Base-by-base conservation (phyloP, 495 filamentous ascomycete species). In the Xylaria flabelliformis region DNA sequence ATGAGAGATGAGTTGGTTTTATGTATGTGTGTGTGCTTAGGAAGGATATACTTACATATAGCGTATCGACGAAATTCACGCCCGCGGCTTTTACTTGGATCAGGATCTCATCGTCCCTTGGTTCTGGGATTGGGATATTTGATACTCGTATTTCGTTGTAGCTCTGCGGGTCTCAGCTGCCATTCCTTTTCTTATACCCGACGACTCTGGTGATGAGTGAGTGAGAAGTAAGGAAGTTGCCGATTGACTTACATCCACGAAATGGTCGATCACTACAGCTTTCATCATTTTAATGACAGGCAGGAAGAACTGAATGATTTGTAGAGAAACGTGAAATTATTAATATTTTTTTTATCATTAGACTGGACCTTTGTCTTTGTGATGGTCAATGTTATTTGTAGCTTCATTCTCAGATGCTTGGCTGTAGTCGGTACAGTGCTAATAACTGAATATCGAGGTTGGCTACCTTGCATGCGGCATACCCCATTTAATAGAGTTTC, bases 51-150 rank as follows among this genome's bases (percentile, higher is more conserved):
- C 51, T 5, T 55, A 55, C 51, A 15, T 55, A 55, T 0, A 55
- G 10, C 21, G 51, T 55, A 55, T 55, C 51, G 21, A 55, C 51
- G 3, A 55, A 55, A 19, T 55, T 55, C 51, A 55, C 51, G 51
- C 51, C 51, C 8, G 51, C 51, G 51, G 51, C 51, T 55, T 55
- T 55, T 15, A 26, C 51, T 13, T 55, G 21, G 13, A 29, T 26
- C 21, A 55, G 10, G 21, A 55, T 26, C 51, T 29, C 24, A 55
- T 55, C 21, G 26, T 3, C 9, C 2, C 24, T 21, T 29, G 51
- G 51, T 29, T 26, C 4, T 13, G 51, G 51, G 9, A 55, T 29
- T 26, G 51, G 51, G 1, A 55, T 19, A 26, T 55, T 4, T 10
- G 51, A 26, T 1, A 55, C 51, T 55, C 12, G 21, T 55, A 29